These are phyloP conservation scores for Diaporthe amygdali DNA, from an alignment of 2,329 filamentous ascomycete genomes.

Conservation along the genomic window DNA sequence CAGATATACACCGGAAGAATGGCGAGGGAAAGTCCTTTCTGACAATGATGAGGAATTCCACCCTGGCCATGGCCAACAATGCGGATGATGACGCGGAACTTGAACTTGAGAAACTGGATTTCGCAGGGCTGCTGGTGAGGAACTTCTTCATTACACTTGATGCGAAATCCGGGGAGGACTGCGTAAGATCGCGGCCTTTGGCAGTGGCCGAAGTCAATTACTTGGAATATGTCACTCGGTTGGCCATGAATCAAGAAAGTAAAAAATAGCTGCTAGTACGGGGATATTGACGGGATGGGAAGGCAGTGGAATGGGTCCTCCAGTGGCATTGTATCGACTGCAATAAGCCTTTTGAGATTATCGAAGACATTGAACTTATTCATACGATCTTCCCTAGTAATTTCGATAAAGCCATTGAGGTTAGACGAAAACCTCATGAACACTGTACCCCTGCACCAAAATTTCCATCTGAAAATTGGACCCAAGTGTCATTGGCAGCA, in stretches of 20 bases:
- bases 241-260: too few relatives aligned
- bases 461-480: neutral
- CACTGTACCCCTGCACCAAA: neutral
- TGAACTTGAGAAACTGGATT: neutral
- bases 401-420: neutral
- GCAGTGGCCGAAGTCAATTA: too few relatives aligned
- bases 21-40: neutral
- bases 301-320: too few relatives aligned
- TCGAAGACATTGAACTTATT: too few relatives aligned
- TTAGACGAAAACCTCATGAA: neutral
- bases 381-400: too few relatives aligned
- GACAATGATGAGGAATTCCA: neutral
- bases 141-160: neutral
- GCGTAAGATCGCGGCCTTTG: too few relatives aligned
- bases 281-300: too few relatives aligned
- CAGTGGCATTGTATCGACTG: too few relatives aligned
- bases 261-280: too few relatives aligned
- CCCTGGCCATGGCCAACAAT: neutral
- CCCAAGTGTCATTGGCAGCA: neutral
- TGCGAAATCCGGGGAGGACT: neutral
- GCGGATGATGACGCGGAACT: neutral
- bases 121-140: neutral
- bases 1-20: neutral
- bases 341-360: too few relatives aligned
- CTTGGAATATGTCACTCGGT: too few relatives aligned